Evolutionary conservation across 2,329 filamentous ascomycete species (phyloP).

Genomic region (Chrysoporthe deuterocubensis): DNA sequence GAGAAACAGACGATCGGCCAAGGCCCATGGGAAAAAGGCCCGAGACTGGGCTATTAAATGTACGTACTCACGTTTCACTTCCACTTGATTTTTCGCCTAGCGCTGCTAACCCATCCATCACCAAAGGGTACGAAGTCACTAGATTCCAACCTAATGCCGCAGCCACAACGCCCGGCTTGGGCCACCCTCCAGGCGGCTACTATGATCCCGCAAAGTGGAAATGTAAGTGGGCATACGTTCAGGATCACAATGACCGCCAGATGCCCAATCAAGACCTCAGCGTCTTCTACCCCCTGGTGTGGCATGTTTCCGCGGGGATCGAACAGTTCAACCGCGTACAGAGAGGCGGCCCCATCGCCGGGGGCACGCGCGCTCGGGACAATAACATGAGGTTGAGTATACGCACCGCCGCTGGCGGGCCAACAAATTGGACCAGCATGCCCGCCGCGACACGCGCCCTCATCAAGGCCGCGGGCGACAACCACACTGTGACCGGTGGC

Average conservation of each 20-base stretch:
- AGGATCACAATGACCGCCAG: too few species aligned
- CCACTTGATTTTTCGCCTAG: too few species aligned
- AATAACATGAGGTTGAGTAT: neutral
- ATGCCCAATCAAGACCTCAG: too few species aligned
- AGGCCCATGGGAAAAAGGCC: neutral
- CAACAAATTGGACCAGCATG: neutral
- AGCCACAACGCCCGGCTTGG: too few species aligned
- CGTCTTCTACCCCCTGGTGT: too few species aligned
- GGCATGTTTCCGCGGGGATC: too few species aligned
- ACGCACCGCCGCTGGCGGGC: neutral
- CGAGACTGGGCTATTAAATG: neutral
- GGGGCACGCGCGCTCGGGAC: neutral
- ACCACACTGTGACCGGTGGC: neutral
- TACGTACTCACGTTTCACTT: neutral
- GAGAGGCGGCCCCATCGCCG: neutral
- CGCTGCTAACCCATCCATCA: too few species aligned
- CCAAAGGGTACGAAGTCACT: neutral
- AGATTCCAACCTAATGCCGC: neutral
- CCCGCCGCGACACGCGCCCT: neutral
- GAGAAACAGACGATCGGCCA: neutral
- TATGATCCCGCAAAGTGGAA: too few species aligned
- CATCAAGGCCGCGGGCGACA: neutral
- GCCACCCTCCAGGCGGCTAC: too few species aligned
- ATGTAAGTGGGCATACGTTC: too few species aligned
- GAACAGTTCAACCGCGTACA: neutral